phyloP scores from a whole-genome alignment of 2,329 filamentous ascomycete species.

The Talaromyces sp. region DNA sequence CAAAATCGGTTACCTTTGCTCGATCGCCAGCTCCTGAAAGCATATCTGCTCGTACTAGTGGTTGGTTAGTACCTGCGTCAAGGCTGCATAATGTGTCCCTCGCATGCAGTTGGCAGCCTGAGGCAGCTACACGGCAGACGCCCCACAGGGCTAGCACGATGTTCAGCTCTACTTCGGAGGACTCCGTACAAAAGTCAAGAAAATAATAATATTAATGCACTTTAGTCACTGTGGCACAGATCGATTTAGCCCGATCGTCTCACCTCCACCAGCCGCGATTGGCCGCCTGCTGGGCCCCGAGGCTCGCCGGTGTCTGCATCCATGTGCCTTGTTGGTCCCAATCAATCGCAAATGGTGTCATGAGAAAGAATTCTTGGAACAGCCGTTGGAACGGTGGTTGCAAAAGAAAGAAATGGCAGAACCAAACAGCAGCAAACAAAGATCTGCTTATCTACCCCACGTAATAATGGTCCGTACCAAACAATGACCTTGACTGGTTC shows the following conservation, averaged over 20 bases:
- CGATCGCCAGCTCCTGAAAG: no score
- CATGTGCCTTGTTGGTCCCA: neutral
- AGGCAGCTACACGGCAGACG: neutral
- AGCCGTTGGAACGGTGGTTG: no score
- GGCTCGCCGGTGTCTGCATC: neutral
- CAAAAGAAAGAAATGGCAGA: no score
- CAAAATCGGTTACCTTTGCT: no score
- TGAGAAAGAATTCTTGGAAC: no score
- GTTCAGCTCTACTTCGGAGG: neutral
- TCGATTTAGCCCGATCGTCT: neutral
- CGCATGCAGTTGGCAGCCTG: neutral
- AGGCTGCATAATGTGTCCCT: neutral
- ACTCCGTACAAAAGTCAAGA: no score
- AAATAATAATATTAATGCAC: no score
- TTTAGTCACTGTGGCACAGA: neutral
- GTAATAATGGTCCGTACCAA: neutral
- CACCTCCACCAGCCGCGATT: neutral
- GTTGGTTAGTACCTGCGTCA: neutral
- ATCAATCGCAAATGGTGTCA: neutral
- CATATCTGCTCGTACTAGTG: neutral
- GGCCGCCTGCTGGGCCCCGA: neutral
- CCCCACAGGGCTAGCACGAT: neutral
- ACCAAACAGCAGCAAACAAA: no score
- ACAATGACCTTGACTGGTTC: neutral
- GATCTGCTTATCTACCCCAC: no score